Evolutionary conservation across 345 rosid species (phyloP).

Genomic region (Noccaea bulbosa): DNA sequence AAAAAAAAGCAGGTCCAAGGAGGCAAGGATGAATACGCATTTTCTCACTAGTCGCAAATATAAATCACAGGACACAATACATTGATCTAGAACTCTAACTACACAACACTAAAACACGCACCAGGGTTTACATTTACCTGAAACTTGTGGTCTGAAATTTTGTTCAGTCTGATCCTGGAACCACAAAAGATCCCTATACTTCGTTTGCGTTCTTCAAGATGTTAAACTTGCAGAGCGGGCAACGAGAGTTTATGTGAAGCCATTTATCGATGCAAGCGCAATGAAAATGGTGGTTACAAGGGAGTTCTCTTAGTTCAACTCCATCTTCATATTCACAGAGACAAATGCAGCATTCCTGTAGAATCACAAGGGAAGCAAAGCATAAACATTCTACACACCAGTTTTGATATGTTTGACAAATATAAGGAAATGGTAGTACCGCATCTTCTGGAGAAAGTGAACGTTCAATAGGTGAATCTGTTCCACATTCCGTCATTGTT

Average conservation of each 20-base stretch:
- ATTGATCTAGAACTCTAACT: constrained; percentile 19
- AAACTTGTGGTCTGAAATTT: constrained; percentile 17
- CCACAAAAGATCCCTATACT: constrained; percentile 48
- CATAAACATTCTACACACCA: not conserved
- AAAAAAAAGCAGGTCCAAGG: constrained; percentile 11
- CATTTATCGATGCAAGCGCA: constrained; percentile 93
- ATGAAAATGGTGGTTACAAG: constrained; percentile 93
- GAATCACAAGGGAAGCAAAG: not conserved
- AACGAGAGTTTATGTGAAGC: constrained; percentile 84
- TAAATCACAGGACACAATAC: constrained; percentile 12
- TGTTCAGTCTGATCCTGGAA: constrained; percentile 7
- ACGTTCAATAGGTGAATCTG: constrained; percentile 74
- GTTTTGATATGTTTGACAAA: not conserved
- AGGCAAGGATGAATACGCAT: constrained; percentile 13
- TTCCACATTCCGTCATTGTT: constrained; percentile 75
- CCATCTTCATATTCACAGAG: constrained; percentile 89
- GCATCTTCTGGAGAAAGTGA: constrained; percentile 72
- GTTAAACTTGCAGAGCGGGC: constrained; percentile 96
- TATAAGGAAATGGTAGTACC: constrained; percentile 42
- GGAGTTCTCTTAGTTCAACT: constrained; percentile 88
- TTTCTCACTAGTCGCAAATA: not conserved
- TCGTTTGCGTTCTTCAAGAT: constrained; percentile 79
- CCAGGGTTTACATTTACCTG: constrained; percentile 32
- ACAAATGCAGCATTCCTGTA: constrained; percentile 97
- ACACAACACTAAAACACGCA: constrained; percentile 30